phyloP scores from a whole-genome alignment of 805 yeast genomes.

The Saccharomycopsis fodiens region DNA sequence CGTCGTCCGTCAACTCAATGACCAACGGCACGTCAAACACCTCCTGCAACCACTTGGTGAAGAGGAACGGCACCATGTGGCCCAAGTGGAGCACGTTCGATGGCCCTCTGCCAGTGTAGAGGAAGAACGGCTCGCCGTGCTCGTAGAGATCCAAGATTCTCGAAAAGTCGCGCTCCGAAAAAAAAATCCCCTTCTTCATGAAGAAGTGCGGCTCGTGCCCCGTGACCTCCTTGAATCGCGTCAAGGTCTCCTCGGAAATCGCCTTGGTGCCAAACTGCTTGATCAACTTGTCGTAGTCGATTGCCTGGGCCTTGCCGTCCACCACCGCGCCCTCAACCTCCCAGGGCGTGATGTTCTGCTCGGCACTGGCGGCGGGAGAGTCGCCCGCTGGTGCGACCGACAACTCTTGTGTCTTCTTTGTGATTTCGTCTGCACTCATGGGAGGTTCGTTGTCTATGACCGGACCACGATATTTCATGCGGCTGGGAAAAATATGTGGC shows the following conservation, averaged over 20 bases:
- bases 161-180: slow-evolving; percentile 78
- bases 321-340: slow-evolving; percentile 98
- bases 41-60: slow-evolving; percentile 97
- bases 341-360: slow-evolving; percentile 87
- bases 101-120: slow-evolving; percentile 97
- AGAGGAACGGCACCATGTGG: slow-evolving; percentile 90
- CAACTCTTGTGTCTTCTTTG: too few relatives aligned
- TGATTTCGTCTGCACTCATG: background rate
- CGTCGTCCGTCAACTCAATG: slow-evolving; percentile 93
- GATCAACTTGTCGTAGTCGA: slow-evolving; percentile 86
- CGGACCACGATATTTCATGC: too few relatives aligned
- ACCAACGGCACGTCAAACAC: slow-evolving; percentile 95
- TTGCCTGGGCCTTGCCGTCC: slow-evolving; percentile 84
- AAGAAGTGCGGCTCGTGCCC: slow-evolving; percentile 90
- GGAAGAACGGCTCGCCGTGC: slow-evolving; percentile 89
- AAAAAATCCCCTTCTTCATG: slow-evolving; percentile 84
- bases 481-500: too few relatives aligned
- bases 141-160: slow-evolving; percentile 83
- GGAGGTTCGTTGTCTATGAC: too few relatives aligned
- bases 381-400: too few relatives aligned
- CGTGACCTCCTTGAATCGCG: slow-evolving; percentile 70
- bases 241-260: slow-evolving; percentile 62
- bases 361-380: slow-evolving; percentile 23
- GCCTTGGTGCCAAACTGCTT: slow-evolving; percentile 78
- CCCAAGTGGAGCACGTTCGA: slow-evolving; percentile 95